phyloP scores from a whole-genome alignment of 768 basidiomycete species.

The Sarcomyxa edulis region DNA sequence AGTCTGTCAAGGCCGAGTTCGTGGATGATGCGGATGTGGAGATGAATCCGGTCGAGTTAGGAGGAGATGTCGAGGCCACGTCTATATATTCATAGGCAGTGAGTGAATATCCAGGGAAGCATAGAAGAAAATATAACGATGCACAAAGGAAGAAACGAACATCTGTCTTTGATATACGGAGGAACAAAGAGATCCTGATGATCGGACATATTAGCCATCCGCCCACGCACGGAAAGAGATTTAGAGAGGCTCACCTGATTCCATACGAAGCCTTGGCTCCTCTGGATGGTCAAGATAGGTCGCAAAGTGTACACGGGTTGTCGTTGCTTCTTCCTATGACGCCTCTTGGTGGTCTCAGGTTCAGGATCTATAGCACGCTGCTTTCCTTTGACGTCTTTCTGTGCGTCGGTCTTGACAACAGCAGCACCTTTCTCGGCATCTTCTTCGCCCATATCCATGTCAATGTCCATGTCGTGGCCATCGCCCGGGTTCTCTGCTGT shows the following conservation, averaged over 20 bases:
- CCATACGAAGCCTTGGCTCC: conserved; percentile 88
- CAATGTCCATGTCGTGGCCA: conserved; percentile 30
- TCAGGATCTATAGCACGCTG: conserved; percentile 72
- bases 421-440: conserved; percentile 29
- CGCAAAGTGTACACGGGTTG: conserved; percentile 58
- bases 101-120: conserved; percentile 1
- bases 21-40: conserved; percentile 66
- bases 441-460: conserved; percentile 55
- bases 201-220: conserved; percentile 7
- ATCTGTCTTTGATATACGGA: conserved; percentile 87
- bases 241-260: conserved; percentile 60
- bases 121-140: background rate
- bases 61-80: conserved; percentile 79
- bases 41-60: conserved; percentile 59
- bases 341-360: conserved; percentile 41
- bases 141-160: conserved; percentile 42
- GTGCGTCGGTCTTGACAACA: conserved; percentile 32
- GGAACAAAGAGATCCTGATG: conserved; percentile 79
- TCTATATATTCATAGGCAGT: conserved; percentile 42
- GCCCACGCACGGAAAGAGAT: background rate
- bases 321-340: conserved; percentile 49
- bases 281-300: conserved; percentile 82
- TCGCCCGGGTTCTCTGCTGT: conserved; percentile 21
- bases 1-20: conserved; percentile 63
- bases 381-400: conserved; percentile 73